Percentiles rank a stretch among this genome's conserved stretches.
phyloP scores from a whole-genome alignment of 1,284 basidiomycete species.

The Leccinum cinnamomeum region DNA sequence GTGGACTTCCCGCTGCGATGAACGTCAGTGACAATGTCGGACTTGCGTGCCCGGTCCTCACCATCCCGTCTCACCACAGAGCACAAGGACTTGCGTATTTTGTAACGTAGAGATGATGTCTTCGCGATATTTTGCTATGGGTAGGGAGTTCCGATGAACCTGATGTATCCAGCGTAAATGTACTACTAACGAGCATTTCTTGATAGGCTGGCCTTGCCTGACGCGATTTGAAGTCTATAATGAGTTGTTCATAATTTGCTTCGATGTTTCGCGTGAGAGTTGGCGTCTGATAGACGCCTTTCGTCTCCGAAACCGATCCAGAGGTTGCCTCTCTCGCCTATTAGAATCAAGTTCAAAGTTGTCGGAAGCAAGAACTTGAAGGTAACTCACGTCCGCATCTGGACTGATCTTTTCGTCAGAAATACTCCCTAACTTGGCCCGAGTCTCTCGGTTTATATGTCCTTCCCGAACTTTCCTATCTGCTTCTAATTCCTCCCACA shows the following conservation, averaged over 20 bases:
- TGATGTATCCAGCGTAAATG: constrained; percentile 31
- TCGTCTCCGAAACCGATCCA: constrained; percentile 32
- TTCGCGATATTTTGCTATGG: constrained; percentile 85
- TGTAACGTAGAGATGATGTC: constrained; percentile 76
- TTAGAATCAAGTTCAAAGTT: constrained; percentile 3
- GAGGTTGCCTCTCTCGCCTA: constrained; percentile 34
- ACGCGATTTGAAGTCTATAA: constrained; percentile 58
- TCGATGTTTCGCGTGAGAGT: constrained; percentile 28
- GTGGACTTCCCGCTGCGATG: constrained; percentile 91
- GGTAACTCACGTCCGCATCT: constrained; percentile 43
- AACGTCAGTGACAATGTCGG: constrained; percentile 15
- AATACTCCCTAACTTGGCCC: constrained; percentile 68
- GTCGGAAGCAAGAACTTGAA: background rate
- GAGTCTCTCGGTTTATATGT: constrained; percentile 63
- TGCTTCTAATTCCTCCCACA: constrained; percentile 91
- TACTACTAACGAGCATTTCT: constrained; percentile 75
- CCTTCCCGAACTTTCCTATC: constrained; percentile 65
- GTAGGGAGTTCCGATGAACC: constrained; percentile 74
- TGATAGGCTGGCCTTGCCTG: constrained; percentile 71
- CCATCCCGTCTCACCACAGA: constrained; percentile 99
- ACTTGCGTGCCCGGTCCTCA: constrained; percentile 30
- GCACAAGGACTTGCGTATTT: constrained; percentile 83
- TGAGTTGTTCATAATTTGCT: constrained; percentile 49
- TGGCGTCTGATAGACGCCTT: constrained; percentile 10
- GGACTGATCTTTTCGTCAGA: constrained; percentile 55